Evolutionary conservation across 805 yeast species (phyloP), one percentile per base, ranked within the genome.

Genomic region (Tetrapisispora pingtungensis): DNA sequence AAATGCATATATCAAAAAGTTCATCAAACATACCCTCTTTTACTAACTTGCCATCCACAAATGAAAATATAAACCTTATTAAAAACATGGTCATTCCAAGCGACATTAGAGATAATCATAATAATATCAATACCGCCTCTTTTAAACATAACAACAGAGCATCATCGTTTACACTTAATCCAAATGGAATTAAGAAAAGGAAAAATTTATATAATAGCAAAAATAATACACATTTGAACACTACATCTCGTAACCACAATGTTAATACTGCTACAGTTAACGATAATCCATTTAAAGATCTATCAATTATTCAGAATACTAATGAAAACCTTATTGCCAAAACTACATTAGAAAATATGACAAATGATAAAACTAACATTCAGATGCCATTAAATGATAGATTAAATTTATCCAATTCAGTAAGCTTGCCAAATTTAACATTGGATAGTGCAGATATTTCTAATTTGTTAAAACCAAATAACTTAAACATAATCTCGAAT

Each of bases 131-230:
- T 31, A 14, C 18, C 20, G 20, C 19, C 26, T 26, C 30, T 6
- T 24, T 40, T 15, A 32, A 24, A 17, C 15, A 17, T 30, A 31
- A 40, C 14, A 24, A 33, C 17, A 33, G 10, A n/a, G 8, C 15
- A 15, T 41, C 44, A 10, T 43, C 60, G 4, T 62, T 62, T 36
- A 55, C 56, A 10, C 40, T 62, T 43, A 58, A 62, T 46, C 65
- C 66, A 2, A 58, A 59, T 33, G 64, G 63, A 3, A 56, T 62
- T 17, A 62, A 61, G 44, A 54, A 54, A 36, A 49, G 65, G 10
- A 54, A 48, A 10, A 28, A 28, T 10, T 14, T 14, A 12, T 14
- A 28, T 28, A 28, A 28, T 28, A 28, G 13, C 7, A 28, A 28
- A 28, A 28, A 14, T 28, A 12, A 14, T 28, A 14, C 12, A 28